phyloP scores from a whole-genome alignment of 805 yeast genomes.

The Yamadazyma takamatsuzukensis region DNA sequence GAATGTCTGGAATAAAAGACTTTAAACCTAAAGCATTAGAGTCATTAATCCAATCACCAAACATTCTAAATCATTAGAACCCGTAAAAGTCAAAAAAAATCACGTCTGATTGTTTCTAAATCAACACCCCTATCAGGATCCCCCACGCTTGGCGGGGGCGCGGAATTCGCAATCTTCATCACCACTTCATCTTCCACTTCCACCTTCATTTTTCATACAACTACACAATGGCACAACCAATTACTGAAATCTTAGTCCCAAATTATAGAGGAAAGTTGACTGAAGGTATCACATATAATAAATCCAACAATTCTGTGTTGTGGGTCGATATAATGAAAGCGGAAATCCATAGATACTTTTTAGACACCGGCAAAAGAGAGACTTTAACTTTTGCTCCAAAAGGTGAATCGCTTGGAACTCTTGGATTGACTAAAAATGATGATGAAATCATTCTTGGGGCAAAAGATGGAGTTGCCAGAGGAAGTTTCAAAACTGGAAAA shows the following conservation, averaged over 20 bases:
- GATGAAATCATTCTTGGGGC: constrained; percentile 58
- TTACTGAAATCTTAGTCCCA: constrained; percentile 19
- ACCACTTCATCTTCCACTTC: too few species aligned
- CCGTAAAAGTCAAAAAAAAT: too few species aligned
- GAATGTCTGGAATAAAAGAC: too few species aligned
- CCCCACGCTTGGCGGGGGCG: too few species aligned
- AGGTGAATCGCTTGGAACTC: constrained; percentile 59
- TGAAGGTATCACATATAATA: constrained; percentile 67
- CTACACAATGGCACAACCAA: too few species aligned
- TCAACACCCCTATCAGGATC: too few species aligned
- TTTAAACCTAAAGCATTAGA: too few species aligned
- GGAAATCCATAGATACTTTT: constrained; percentile 32
- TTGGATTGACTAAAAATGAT: constrained; percentile 60
- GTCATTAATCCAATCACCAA: too few species aligned
- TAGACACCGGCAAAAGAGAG: constrained; percentile 27
- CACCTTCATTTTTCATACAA: too few species aligned
- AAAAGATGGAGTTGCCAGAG: constrained; percentile 59
- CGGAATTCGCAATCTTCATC: too few species aligned
- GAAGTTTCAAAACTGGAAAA: constrained; percentile 36
- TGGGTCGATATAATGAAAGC: constrained; percentile 43
- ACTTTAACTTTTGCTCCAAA: constrained; percentile 32
- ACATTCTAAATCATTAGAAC: too few species aligned
- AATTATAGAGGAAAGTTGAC: constrained; percentile 46
- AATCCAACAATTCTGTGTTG: constrained; percentile 47
- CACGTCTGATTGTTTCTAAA: too few species aligned